phyloP scores from a whole-genome alignment of 768 basidiomycete genomes.

The Russula sp. region DNA sequence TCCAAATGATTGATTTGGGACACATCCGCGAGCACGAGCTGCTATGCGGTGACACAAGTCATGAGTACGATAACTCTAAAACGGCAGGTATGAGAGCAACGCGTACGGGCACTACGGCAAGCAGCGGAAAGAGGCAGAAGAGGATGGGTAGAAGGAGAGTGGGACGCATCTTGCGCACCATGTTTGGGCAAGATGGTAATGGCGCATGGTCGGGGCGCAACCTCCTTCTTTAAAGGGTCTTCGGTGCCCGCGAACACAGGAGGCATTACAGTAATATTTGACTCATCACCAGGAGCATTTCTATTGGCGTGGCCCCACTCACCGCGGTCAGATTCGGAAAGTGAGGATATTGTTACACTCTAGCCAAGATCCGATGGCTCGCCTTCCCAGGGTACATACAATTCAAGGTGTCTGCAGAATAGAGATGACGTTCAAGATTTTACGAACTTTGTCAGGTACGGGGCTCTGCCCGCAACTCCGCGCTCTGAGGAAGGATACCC shows the following conservation, averaged over 20 bases:
- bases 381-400: slow-evolving; percentile 7
- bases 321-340: slow-evolving; percentile 2
- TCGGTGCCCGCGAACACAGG: neutral
- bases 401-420: neutral
- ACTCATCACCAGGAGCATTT: neutral
- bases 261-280: neutral
- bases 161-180: slow-evolving; percentile 14
- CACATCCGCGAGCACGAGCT: neutral
- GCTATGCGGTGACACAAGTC: neutral
- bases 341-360: neutral
- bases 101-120: neutral
- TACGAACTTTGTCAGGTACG: slow-evolving; percentile 3
- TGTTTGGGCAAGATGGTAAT: slow-evolving; percentile 3
- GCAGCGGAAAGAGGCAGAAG: neutral
- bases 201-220: neutral
- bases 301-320: neutral
- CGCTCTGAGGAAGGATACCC: neutral
- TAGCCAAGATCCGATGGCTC: neutral
- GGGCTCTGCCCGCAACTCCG: neutral
- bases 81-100: neutral
- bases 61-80: neutral
- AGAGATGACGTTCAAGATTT: slow-evolving; percentile 1
- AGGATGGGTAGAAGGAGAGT: neutral
- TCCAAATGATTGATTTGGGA: neutral
- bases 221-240: slow-evolving; percentile 13